These are phyloP conservation scores for Alternaria solani DNA, from an alignment of 2,329 filamentous ascomycete species.

Conservation along the genomic window DNA sequence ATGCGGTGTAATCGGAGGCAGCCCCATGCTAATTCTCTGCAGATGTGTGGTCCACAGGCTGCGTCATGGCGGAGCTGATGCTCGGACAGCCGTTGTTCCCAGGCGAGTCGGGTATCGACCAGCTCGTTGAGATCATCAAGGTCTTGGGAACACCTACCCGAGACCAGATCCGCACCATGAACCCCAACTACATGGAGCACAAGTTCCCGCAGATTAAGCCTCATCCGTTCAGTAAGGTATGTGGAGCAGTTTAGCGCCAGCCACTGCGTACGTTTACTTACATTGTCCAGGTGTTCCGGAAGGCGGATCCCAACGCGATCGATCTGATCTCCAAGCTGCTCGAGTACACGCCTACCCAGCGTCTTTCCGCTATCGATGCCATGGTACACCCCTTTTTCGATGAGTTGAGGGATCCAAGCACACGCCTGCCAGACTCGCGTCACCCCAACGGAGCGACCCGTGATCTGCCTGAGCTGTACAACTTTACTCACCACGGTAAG, in stretches of 20 bases:
- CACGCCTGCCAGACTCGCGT: slow-evolving; percentile 91
- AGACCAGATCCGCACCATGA: slow-evolving; percentile 99
- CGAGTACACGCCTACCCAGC: slow-evolving; percentile 97
- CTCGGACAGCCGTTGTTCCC: slow-evolving; percentile 97
- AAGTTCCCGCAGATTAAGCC: slow-evolving; percentile 99
- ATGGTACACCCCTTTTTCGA: slow-evolving; percentile 99
- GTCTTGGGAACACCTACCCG: slow-evolving; percentile 94
- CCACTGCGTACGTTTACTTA: slow-evolving; percentile 8
- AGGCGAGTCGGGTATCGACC: slow-evolving; percentile 97
- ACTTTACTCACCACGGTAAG: slow-evolving; percentile 93
- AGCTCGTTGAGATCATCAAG: slow-evolving; percentile 99
- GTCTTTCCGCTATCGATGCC: slow-evolving; percentile 89
- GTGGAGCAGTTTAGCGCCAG: slow-evolving; percentile 8
- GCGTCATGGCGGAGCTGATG: slow-evolving; percentile 99
- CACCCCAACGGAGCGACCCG: slow-evolving; percentile 81
- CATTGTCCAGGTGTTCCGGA: slow-evolving; percentile 79
- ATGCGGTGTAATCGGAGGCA: slow-evolving; percentile 9
- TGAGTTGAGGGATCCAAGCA: slow-evolving; percentile 89
- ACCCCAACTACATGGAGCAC: slow-evolving; percentile 99
- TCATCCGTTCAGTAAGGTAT: slow-evolving; percentile 93
- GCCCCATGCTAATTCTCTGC: slow-evolving; percentile 30
- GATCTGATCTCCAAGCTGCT: slow-evolving; percentile 92
- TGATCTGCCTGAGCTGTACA: slow-evolving; percentile 87
- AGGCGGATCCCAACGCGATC: slow-evolving; percentile 90
- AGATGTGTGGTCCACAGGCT: slow-evolving; percentile 99